Evolutionary conservation across 2,329 filamentous ascomycete species (phyloP).

Genomic region (Dactylellina cionopaga): DNA sequence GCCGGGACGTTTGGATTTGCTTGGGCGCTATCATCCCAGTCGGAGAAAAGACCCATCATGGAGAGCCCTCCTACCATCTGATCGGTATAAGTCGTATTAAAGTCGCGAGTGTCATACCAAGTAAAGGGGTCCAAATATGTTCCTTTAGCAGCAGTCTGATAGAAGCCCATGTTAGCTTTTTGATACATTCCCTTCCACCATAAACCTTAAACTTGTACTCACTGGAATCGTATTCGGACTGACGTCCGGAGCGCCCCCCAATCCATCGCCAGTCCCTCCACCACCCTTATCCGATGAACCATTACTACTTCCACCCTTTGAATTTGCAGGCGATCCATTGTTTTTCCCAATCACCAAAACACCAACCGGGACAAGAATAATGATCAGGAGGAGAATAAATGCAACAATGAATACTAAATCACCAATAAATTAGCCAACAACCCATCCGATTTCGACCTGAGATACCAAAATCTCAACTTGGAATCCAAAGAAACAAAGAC

Average conservation of each 20-base stretch:
- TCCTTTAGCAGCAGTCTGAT: constrained; percentile 63
- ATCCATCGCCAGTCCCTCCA: constrained; percentile 58
- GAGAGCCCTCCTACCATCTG: constrained; percentile 85
- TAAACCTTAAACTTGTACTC: constrained; percentile 47
- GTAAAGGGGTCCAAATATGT: constrained; percentile 87
- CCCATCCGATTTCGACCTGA: neutral
- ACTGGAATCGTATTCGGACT: constrained; percentile 64
- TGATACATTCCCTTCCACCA: neutral
- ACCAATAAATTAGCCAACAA: neutral
- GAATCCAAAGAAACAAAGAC: constrained; percentile 6
- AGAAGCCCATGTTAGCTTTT: constrained; percentile 35
- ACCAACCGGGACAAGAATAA: constrained; percentile 65
- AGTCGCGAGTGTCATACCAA: constrained; percentile 89
- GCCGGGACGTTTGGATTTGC: constrained; percentile 84
- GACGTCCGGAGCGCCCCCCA: constrained; percentile 62
- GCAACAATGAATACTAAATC: constrained; percentile 59
- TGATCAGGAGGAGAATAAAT: constrained; percentile 61
- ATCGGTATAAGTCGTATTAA: constrained; percentile 93
- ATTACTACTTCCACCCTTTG: constrained; percentile 51
- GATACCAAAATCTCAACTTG: neutral
- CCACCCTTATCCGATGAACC: constrained; percentile 55
- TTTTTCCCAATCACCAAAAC: constrained; percentile 63
- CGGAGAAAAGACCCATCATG: constrained; percentile 84
- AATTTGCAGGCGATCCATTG: constrained; percentile 56
- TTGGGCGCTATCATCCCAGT: constrained; percentile 83